Conservation (phyloP, 495 filamentous ascomycete species). For the Tuber magnatum region DNA sequence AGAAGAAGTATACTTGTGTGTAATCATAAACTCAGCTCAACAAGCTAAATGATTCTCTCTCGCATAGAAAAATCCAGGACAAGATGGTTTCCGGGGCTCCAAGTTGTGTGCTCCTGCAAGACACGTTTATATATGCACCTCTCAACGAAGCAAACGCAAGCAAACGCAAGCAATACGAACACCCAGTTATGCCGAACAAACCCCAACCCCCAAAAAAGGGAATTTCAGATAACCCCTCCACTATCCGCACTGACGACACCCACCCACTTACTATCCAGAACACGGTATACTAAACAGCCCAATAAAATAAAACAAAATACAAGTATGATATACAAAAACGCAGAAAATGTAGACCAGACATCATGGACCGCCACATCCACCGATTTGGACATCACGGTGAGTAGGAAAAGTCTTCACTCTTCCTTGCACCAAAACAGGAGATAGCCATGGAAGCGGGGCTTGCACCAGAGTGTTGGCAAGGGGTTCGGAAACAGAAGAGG, state of each 20-base stretch:
- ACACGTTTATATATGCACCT: not conserved
- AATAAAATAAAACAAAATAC: not conserved
- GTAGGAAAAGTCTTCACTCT: constrained; percentile 38
- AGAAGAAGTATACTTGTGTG: not conserved
- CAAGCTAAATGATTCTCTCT: not conserved
- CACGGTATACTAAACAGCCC: too few species aligned
- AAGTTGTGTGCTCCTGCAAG: not conserved
- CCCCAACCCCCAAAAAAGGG: too few species aligned
- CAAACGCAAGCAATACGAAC: not conserved
- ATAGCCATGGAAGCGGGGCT: constrained; percentile 35
- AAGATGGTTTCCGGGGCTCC: not conserved
- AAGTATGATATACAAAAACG: not conserved
- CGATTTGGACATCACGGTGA: constrained; percentile 29
- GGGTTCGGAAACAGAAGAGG: not conserved
- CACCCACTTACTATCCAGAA: not conserved
- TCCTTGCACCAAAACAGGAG: constrained; percentile 41
- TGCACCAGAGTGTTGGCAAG: constrained; percentile 41
- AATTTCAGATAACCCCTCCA: not conserved
- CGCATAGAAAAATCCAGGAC: not conserved
- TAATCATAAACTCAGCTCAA: not conserved
- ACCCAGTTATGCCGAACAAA: not conserved
- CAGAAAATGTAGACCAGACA: constrained; percentile 29
- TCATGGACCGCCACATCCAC: constrained; percentile 36
- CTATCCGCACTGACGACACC: not conserved
- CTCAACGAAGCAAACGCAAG: not conserved